These are phyloP conservation scores for Colletotrichum sp. DNA, from an alignment of 2,329 filamentous ascomycete species.

Conservation along the genomic window DNA sequence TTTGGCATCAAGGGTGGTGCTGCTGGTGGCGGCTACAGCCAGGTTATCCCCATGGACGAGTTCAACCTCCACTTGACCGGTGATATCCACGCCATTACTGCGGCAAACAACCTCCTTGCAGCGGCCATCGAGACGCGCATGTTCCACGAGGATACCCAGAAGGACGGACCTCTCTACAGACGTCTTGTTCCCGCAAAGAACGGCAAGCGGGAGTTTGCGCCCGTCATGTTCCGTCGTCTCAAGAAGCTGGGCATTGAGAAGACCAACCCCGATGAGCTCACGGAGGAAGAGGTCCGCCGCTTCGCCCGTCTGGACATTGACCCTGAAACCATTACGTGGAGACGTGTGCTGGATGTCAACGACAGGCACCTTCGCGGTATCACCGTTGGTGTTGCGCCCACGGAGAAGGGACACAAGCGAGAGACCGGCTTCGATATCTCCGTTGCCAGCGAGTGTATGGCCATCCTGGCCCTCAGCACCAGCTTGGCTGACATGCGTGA, in stretches of 20 bases:
- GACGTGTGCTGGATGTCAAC: constrained; percentile 94
- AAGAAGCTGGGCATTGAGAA: constrained; percentile 97
- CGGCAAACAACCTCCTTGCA: constrained; percentile 95
- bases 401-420: constrained; percentile 87
- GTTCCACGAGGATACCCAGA: constrained; percentile 97
- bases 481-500: constrained; percentile 88
- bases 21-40: constrained; percentile 95
- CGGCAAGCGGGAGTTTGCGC: constrained; percentile 84
- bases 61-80: constrained; percentile 98
- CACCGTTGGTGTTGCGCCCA: constrained; percentile 85
- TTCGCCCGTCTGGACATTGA: constrained; percentile 98
- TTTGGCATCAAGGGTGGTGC: constrained; percentile 99
- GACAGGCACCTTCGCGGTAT: constrained; percentile 91
- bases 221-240: constrained; percentile 89
- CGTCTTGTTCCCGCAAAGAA: constrained; percentile 90
- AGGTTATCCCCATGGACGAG: constrained; percentile 99
- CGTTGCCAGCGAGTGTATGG: constrained; percentile 98
- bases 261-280: constrained; percentile 90
- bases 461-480: constrained; percentile 92
- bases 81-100: constrained; percentile 96
- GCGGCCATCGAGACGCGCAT: constrained; percentile 97
- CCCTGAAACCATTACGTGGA: constrained; percentile 96
- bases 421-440: constrained; percentile 98
- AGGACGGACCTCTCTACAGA: constrained; percentile 85
- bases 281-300: constrained; percentile 82